phyloP scores from a whole-genome alignment of 176 grass and related monocot genomes.

The Triticum turgidum region DNA sequence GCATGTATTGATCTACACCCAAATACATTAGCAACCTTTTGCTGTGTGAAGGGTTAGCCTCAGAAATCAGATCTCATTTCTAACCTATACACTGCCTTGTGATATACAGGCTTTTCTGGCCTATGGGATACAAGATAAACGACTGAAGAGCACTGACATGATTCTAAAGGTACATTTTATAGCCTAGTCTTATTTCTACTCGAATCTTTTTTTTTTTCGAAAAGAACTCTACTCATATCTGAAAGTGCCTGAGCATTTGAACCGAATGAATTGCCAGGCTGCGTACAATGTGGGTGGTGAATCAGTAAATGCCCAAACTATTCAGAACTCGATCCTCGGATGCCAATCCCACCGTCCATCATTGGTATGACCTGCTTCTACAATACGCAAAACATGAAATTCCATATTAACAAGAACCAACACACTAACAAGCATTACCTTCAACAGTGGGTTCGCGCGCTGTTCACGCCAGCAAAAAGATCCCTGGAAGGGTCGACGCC shows the following conservation, averaged over 20 bases:
- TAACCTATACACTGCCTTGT: constrained; percentile 19
- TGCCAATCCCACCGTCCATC: constrained; percentile 86
- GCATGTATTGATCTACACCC: constrained; percentile 61
- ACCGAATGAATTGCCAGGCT: constrained; percentile 43
- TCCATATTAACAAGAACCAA: not conserved
- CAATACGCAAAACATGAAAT: not conserved
- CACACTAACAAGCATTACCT: constrained; percentile 9
- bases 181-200: not conserved
- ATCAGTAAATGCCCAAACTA: constrained; percentile 82
- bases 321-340: constrained; percentile 88
- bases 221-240: not conserved
- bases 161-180: constrained; percentile 61
- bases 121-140: constrained; percentile 71
- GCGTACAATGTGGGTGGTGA: constrained; percentile 86
- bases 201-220: too few relatives aligned
- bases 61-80: not conserved
- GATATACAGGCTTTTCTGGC: constrained; percentile 68
- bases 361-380: constrained; percentile 52
- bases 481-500: constrained; percentile 37
- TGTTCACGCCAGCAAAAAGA: constrained; percentile 59
- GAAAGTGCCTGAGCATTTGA: constrained; percentile 30
- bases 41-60: not conserved
- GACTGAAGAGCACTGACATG: constrained; percentile 77
- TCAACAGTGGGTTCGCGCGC: constrained; percentile 53
- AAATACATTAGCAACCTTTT: not conserved